Evolutionary conservation across 306 rosid genomes (phyloP), one percentile per base, ranked within the genome.

Genomic region (Malus asiatica): DNA sequence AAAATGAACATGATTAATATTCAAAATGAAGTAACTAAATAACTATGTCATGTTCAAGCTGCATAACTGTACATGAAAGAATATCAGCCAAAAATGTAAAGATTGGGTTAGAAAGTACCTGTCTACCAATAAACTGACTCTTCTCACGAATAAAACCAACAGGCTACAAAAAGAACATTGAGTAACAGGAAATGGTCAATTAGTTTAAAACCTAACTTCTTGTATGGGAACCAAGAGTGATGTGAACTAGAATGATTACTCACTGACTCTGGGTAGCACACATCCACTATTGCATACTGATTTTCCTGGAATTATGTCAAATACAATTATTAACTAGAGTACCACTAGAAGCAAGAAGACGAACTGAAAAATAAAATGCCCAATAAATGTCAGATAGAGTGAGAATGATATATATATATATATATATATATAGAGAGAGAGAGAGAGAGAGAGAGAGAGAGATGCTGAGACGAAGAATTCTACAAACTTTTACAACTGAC

Each of bases 281-380:
- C 97, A 70, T 95, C 98, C 60, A 95, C 93, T 69, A 95, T 77
- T 73, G 89, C 98, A 88, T 95, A 95, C 13, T 93, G 97, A 75
- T 92, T 95, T 92, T 92, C 98, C 98, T 95, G 86, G 78, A 88
- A 73, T 77, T 76, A 78, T 76, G 59, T 64, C 83, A 86, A 80
- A 70, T 66, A 73, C 11, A 76, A 72, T 73, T 59, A 77, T 70
- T 72, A 75, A 78, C n/a, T 76, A 64, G 83, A 79, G 79, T 29
- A 55, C 69, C 51, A 64, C 33, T 58, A 67, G 44, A 70, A 52
- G 74, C 68, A 75, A 75, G 66, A 46, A 81, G 79, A 65, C 25
- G 35, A 78, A 58, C 55, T 48, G 55, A 48, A 48, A 14, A 18
- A 48, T 18, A 42, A 42, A 42, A 48, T 48, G 55, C 18, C 55